Base-by-base conservation (phyloP, 371 early-diverging fungal species). In the Mortierella sp. region DNA sequence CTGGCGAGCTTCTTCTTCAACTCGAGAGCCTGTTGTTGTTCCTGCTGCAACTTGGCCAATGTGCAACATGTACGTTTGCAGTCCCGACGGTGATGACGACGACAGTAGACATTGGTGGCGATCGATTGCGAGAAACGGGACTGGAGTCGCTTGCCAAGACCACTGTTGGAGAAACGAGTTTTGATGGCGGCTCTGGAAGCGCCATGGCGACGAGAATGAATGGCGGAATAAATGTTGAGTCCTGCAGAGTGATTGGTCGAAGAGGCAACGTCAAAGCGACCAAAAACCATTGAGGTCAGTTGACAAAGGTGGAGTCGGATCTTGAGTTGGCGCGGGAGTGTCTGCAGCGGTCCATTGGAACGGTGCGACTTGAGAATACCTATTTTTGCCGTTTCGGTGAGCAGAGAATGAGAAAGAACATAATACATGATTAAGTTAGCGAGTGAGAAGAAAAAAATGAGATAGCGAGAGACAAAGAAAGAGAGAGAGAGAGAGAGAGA, bases 251-350 rank as follows among this genome's bases (percentile, higher is more conserved):
- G 65, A 43, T 74, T 79, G 47, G 79, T 69, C 7, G 84, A 83
- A 4, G 85, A 82, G 43, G 86, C 77, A 2, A 84, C 82, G 64
- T 89, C 88, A 56, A 89, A 87, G n/a, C 89, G 83, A 25, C 89
- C 89, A 83, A 88, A 87, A 16, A 88, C 84, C 61, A 89, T 81
- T 21, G 86, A 88, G 1, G 89, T 87, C 56, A 87, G 67, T 64
- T 89, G 89, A 59, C 89, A 87, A 25, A 89, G 85, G 69, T 88
- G 87, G 11, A 89, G 75, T 4, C 89, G 84, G 57, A 85, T 84
- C 55, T 87, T 87, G 64, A 89, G 75, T 56, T 83, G 83, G 9
- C 76, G 67, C 51, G 86, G 85, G 23, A 82, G 70, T 2, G 81
- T 79, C 60, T 85, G 84, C 18, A 83, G 70, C 9, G 86, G 86